Evolutionary conservation across 2,329 filamentous ascomycete species (phyloP), one percentile per base, ranked within the genome.

Genomic region (Arthrinium phaeospermum): DNA sequence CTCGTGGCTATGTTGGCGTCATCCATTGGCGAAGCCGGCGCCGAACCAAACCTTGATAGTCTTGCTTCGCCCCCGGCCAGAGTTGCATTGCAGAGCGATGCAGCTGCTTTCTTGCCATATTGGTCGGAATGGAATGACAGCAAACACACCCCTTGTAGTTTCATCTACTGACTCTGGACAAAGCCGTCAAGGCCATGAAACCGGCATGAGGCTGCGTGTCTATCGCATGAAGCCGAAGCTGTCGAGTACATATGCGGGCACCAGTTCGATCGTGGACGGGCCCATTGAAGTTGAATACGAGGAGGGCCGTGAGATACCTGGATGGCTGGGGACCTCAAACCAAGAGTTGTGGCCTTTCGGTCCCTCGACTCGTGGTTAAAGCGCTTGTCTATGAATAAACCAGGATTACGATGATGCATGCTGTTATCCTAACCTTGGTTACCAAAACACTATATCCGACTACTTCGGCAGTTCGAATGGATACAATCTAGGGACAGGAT

Each of bases 41-140:
- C 57, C 16, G 57, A 34, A 41, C 3, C 34, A 30, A 41, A 64
- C 57, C 19, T 64, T 64, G 30, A 64, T 22, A 7, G 22, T 3
- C 57, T 64, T 24, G 57, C 57, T 64, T 37, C 53, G 57, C 57
- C 34, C 57, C 57, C 8, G 19, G 53, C 41, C 53, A 64, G 53
- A 30, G 30, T 30, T 30, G 51, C 12, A 61, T 61, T 61, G 53
- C 51, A 22, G 51, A 22, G 53, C 53, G 30, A 37, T 5, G 34
- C 34, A 8, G 37, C 37, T 10, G 37, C 37, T 22, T 19, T 41
- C 19, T 64, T 14, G 8, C n/a, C 10, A 14, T 41, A 10, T 41
- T 37, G 22, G 57, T 41, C 10, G 2, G 19, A 22, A n/a, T 64
- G 1, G 19, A 22, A 41, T 64, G 57, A 13, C 34, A 41, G 3